phyloP scores from a whole-genome alignment of 805 yeast species.

The Starmerella floricola region DNA sequence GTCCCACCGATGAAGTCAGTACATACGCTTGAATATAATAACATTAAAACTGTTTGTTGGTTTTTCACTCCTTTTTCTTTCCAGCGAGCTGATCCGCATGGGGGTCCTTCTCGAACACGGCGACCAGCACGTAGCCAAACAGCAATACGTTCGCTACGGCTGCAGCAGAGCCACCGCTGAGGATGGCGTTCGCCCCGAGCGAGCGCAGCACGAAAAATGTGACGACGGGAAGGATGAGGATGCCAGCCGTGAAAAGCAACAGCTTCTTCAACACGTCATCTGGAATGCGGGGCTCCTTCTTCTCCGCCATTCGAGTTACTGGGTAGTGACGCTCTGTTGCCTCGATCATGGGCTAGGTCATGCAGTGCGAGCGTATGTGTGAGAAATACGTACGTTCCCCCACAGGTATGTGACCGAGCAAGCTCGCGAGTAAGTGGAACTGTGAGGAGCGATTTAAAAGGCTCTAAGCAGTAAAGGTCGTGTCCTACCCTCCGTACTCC shows the following conservation, averaged over 20 bases:
- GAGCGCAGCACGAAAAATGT: slow-evolving; percentile 38
- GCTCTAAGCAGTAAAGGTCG: too few species aligned
- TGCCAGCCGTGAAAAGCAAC: slow-evolving; percentile 54
- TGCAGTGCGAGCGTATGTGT: too few species aligned
- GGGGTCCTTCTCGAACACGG: slow-evolving; percentile 47
- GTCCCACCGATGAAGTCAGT: too few species aligned
- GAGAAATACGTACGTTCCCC: too few species aligned
- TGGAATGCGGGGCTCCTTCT: slow-evolving; percentile 15
- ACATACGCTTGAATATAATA: not conserved
- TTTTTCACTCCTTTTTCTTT: slow-evolving; percentile 13
- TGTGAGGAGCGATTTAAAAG: too few species aligned
- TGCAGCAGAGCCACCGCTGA: slow-evolving; percentile 66
- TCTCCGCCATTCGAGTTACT: not conserved
- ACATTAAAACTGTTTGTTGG: not conserved
- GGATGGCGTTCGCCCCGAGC: slow-evolving; percentile 31
- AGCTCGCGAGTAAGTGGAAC: too few species aligned
- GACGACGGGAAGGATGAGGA: slow-evolving; percentile 51
- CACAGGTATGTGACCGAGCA: too few species aligned
- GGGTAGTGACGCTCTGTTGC: not conserved
- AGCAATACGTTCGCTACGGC: slow-evolving; percentile 56
- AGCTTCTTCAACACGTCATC: slow-evolving; percentile 36
- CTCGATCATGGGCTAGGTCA: too few species aligned
- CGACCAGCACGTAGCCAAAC: slow-evolving; percentile 55
- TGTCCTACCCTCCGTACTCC: too few species aligned
- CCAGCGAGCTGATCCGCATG: not conserved